Conservation (phyloP, 805 yeast genomes). For the Yamadazyma olivae region DNA sequence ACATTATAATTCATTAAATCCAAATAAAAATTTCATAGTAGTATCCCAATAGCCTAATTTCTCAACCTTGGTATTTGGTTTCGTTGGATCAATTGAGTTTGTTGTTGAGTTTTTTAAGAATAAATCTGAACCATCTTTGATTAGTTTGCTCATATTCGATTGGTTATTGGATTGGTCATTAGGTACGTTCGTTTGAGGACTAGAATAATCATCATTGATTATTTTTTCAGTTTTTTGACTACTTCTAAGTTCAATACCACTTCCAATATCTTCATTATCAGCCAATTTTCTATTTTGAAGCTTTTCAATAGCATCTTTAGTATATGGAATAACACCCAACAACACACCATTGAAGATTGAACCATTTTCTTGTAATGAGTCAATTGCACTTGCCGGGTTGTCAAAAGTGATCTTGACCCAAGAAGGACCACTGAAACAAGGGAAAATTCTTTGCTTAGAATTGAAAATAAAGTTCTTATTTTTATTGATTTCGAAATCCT, state of each 20-base stretch:
- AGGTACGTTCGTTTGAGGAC: constrained; percentile 3
- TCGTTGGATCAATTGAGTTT: constrained; percentile 2
- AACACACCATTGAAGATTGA: constrained; percentile 59
- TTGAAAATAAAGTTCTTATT: constrained; percentile 9
- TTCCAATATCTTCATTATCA: constrained; percentile 49
- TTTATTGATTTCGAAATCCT: constrained; percentile 53
- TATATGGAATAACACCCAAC: constrained; percentile 70
- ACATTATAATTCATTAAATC: constrained; percentile 39
- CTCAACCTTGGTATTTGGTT: constrained; percentile 19
- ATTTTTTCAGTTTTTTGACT: not conserved
- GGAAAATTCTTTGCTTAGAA: constrained; percentile 31
- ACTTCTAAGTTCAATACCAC: constrained; percentile 16
- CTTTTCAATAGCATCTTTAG: constrained; percentile 58
- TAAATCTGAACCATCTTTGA: constrained; percentile 38
- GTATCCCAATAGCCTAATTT: constrained; percentile 33
- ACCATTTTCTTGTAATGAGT: constrained; percentile 87
- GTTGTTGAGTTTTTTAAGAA: constrained; percentile 21
- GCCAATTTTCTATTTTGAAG: constrained; percentile 44
- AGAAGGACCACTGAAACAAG: constrained; percentile 79
- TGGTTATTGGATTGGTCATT: constrained; percentile 1
- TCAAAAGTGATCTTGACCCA: constrained; percentile 92
- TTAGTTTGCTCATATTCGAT: constrained; percentile 16
- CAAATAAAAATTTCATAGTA: constrained; percentile 35
- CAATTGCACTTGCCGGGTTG: constrained; percentile 67
- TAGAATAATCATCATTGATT: constrained; percentile 4